These are phyloP conservation scores for Datisca glomerata DNA, from an alignment of 306 rosid species.

Conservation along the genomic window DNA sequence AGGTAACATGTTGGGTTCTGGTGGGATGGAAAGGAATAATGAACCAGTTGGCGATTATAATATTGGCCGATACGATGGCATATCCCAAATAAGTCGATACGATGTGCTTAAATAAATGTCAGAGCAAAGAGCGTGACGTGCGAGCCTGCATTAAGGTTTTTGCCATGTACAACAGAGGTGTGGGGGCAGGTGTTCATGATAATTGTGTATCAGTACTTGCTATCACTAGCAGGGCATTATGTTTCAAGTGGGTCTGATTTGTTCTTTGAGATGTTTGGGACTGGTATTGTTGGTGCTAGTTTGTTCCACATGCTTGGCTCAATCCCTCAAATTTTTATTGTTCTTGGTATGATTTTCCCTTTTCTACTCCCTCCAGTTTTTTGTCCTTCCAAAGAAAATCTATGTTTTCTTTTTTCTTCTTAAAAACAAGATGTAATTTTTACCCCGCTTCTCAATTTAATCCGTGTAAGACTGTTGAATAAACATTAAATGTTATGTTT, in stretches of 20 bases:
- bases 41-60: too few relatives aligned
- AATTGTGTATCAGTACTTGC: conserved; percentile 21
- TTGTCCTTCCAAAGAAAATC: too few relatives aligned
- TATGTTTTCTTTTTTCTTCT: too few relatives aligned
- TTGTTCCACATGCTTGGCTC: conserved; percentile 22
- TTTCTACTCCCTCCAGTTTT: not conserved
- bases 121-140: conserved; percentile 22
- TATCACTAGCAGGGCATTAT: conserved; percentile 13
- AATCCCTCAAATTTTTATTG: conserved; percentile 17
- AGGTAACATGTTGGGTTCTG: too few relatives aligned
- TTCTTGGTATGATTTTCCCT: conserved; percentile 16
- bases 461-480: too few relatives aligned
- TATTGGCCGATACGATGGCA: too few relatives aligned
- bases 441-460: too few relatives aligned
- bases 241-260: conserved; percentile 17
- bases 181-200: conserved; percentile 24
- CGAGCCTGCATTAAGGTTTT: conserved; percentile 22
- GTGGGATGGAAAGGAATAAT: too few relatives aligned
- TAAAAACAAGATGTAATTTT: too few relatives aligned
- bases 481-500: too few relatives aligned
- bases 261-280: conserved; percentile 24
- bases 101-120: too few relatives aligned
- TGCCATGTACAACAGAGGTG: conserved; percentile 25
- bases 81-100: too few relatives aligned
- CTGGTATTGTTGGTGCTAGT: conserved; percentile 25